Evolutionary conservation across 139 green algal genomes (phyloP).

Genomic region (Asterochloris sp.): DNA sequence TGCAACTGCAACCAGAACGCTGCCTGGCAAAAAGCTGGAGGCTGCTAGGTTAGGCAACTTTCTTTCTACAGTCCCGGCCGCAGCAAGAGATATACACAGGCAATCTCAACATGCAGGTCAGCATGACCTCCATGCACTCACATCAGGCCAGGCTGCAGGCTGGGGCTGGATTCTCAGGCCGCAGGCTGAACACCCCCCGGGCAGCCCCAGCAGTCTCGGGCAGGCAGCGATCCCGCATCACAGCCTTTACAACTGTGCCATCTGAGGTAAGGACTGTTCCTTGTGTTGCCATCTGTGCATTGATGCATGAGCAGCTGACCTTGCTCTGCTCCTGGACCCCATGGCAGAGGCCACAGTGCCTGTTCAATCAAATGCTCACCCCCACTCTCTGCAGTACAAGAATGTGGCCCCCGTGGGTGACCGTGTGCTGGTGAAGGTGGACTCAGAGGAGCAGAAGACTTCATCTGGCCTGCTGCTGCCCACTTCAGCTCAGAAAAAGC

Average conservation of each 20-base stretch:
- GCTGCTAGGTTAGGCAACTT: no score
- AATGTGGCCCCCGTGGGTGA: constrained; percentile 82
- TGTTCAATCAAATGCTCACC: neutral
- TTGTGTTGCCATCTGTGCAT: neutral
- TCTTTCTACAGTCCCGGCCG: no score
- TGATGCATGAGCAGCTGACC: neutral
- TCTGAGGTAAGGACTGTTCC: neutral
- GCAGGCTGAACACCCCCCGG: no score
- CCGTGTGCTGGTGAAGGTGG: constrained; percentile 85
- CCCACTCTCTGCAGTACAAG: constrained; percentile 52
- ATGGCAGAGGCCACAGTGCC: no score
- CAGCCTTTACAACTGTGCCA: neutral
- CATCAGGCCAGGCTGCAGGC: no score
- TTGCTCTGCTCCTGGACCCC: neutral
- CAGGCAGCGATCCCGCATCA: neutral
- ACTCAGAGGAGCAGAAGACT: constrained; percentile 75
- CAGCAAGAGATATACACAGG: no score
- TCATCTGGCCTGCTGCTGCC: constrained; percentile 90
- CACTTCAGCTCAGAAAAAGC: constrained; percentile 71
- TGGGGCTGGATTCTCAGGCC: no score
- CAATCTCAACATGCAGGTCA: no score
- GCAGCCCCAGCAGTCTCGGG: no score
- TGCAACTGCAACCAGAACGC: no score
- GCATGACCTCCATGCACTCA: no score
- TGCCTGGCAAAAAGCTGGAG: no score